These are phyloP conservation scores for Tylopilus plumbeoviolaceoides DNA, from an alignment of 768 basidiomycete species.

Conservation along the genomic window DNA sequence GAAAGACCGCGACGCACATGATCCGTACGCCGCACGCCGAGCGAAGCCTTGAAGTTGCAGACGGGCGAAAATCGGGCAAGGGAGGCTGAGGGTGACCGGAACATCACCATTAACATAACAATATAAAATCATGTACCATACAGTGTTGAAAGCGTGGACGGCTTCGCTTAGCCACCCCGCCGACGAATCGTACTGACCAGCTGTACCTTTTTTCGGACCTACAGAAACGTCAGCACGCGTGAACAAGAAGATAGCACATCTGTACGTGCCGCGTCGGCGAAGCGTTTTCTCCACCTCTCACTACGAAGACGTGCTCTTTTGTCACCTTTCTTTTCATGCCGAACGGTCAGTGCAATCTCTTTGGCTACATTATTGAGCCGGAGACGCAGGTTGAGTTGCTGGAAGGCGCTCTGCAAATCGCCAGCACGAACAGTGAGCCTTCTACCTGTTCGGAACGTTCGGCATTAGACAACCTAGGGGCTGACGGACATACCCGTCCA, in stretches of 20 bases:
- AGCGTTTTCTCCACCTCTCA: conserved; percentile 74
- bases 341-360: conserved; percentile 45
- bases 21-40: conserved; percentile 6
- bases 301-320: conserved; percentile 73
- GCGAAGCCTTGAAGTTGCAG: conserved; percentile 4
- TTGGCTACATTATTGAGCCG: conserved; percentile 49
- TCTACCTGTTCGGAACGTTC: conserved; percentile 47
- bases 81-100: conserved; percentile 2
- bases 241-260: conserved; percentile 6
- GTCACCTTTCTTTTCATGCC: conserved; percentile 82
- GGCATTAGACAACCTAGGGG: neutral
- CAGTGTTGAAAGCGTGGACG: neutral
- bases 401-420: conserved; percentile 46
- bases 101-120: conserved; percentile 5
- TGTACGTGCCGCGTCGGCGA: conserved; percentile 67
- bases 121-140: conserved; percentile 7
- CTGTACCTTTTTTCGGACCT: conserved; percentile 84
- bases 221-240: conserved; percentile 15
- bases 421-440: conserved; percentile 45
- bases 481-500: conserved; percentile 44
- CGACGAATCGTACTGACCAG: conserved; percentile 75
- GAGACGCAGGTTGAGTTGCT: conserved; percentile 48
- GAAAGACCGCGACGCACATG: conserved; percentile 9
- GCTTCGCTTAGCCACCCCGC: conserved; percentile 52
- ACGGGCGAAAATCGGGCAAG: neutral